Base-by-base conservation (phyloP, 2,329 filamentous ascomycete genomes). In the Septoria petroselini region DNA sequence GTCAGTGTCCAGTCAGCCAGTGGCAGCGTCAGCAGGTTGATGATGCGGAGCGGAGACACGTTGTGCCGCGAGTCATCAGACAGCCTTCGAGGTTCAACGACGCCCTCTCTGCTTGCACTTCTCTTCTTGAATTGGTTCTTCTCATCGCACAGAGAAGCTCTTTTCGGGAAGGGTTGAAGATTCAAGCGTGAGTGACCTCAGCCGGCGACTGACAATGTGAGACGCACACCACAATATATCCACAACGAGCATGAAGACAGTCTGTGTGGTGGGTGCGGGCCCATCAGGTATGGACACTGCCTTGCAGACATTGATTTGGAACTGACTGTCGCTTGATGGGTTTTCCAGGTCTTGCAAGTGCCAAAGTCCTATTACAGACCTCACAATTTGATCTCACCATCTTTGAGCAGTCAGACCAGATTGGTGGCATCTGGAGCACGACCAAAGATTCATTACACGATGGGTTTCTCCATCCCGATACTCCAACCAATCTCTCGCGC, bases 361-460 rank as follows among this genome's bases (percentile, higher is more conserved):
- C 73, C 18, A 93, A 91, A 70, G 85, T 83, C 0, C 74, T 93
- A 21, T 74, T 89, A 7, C 62, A 54, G 75, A 82, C 68, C 75
- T 66, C 69, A 2, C 71, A 73, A 4, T 91, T 88, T 70, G 71
- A 75, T 4, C 83, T 91, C 40, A 85, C 80, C 2, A 67, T 94
- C 18, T 87, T 85, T 61, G 88, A 94, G 41, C 71, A 77, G 12
- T 77, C 82, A 39, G 63, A 75, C 27, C 76, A 79, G 31, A 76
- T 91, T 12, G 88, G 88, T 8, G 88, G 88, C 0, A 78, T 93
- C n/a, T 94, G 88, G 88, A 84, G 85, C 3, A 59, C 67, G 9
- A 58, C 62, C 12, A 61, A 63, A 34, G 17, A 49, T 6, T 56
- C 58, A 5, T 35, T 48, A 11, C 12, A 48, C 47, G 29, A 70